Conservation (phyloP, 768 basidiomycete genomes). For the Pulveroboletus sp. region DNA sequence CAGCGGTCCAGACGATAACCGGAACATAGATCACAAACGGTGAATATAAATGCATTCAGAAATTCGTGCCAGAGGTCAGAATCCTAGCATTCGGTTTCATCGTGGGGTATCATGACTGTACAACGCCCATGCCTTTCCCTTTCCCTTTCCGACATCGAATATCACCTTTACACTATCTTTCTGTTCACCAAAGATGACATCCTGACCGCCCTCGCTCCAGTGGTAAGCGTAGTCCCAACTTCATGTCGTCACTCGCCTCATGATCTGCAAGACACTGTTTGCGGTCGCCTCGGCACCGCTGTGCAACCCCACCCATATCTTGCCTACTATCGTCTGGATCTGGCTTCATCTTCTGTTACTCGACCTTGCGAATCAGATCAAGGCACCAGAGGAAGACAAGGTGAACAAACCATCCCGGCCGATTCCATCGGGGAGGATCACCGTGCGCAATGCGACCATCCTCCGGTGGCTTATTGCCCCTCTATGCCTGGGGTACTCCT, state of each 20-base stretch:
- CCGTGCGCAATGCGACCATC: constrained; percentile 28
- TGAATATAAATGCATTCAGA: constrained; percentile 7
- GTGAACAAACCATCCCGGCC: constrained; percentile 44
- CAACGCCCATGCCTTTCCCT: neutral
- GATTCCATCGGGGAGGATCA: constrained; percentile 40
- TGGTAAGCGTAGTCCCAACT: constrained; percentile 31
- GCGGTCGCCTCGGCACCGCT: constrained; percentile 32
- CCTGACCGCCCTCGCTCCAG: constrained; percentile 42
- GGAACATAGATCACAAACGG: neutral
- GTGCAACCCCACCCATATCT: constrained; percentile 8
- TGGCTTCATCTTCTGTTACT: constrained; percentile 44
- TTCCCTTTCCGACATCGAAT: constrained; percentile 12
- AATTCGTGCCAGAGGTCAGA: neutral
- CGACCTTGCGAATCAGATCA: constrained; percentile 42
- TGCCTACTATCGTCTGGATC: constrained; percentile 37
- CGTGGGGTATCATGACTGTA: constrained; percentile 15
- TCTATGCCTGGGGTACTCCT: constrained; percentile 34
- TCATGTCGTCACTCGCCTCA: neutral
- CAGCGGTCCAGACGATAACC: no score
- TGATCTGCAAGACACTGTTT: constrained; percentile 28
- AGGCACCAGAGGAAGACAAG: constrained; percentile 39
- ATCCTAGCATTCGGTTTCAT: neutral
- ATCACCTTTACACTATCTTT: constrained; percentile 30
- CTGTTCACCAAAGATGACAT: constrained; percentile 46
- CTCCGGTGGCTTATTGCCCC: constrained; percentile 36